Evolutionary conservation across 495 filamentous ascomycete genomes (phyloP).

Genomic region (Lasiosphaeris hirsuta): DNA sequence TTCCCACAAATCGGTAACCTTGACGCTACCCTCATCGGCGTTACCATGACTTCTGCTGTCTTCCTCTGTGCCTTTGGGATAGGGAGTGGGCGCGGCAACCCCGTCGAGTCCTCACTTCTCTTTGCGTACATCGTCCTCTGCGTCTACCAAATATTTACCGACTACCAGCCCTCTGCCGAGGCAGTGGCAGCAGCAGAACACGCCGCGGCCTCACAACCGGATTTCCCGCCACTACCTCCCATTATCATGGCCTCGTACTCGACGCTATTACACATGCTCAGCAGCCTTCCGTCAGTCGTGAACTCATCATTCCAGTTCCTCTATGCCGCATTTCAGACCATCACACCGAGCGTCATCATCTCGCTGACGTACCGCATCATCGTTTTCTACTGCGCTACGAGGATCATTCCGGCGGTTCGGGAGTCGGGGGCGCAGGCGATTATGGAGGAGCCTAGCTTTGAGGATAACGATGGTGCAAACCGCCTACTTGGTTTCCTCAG

Average conservation of each 20-base stretch:
- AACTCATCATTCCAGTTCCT: conserved; percentile 84
- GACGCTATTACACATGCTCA: conserved; percentile 79
- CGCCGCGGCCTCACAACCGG: conserved; percentile 55
- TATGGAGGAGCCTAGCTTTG: conserved; percentile 75
- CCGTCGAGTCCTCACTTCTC: conserved; percentile 90
- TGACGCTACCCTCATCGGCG: conserved; percentile 91
- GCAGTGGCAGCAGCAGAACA: conserved; percentile 51
- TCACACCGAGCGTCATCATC: conserved; percentile 92
- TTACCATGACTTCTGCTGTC: conserved; percentile 82
- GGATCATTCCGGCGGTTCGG: conserved; percentile 89
- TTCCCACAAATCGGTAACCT: conserved; percentile 92
- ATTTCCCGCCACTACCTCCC: conserved; percentile 90
- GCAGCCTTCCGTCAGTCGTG: conserved; percentile 75
- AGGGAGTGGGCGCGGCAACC: conserved; percentile 88
- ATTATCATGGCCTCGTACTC: conserved; percentile 99
- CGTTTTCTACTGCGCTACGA: conserved; percentile 91
- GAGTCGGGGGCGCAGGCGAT: conserved; percentile 79
- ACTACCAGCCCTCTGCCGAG: conserved; percentile 77
- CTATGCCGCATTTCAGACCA: conserved; percentile 82
- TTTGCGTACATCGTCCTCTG: conserved; percentile 97
- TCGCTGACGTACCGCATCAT: conserved; percentile 88
- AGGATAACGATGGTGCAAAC: conserved; percentile 79
- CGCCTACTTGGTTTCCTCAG: conserved; percentile 75
- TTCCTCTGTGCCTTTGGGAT: conserved; percentile 94
- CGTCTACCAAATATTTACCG: conserved; percentile 98